Evolutionary conservation across 75 land plant species (phyloP).

Genomic region (Selaginella moellendorffii): DNA sequence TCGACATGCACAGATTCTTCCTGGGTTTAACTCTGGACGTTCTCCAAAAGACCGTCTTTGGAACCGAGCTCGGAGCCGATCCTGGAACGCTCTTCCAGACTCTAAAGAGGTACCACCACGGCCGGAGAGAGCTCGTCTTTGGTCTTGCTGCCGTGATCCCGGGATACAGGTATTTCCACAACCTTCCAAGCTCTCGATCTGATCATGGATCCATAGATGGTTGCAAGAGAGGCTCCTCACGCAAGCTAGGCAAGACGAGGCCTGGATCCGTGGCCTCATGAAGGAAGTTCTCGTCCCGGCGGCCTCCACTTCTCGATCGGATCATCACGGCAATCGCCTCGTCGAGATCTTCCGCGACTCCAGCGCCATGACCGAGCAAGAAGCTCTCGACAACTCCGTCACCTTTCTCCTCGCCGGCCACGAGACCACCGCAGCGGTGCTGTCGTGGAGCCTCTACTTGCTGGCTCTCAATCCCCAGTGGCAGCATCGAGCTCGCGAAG

Average conservation of each 20-base stretch:
- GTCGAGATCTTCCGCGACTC: too few relatives aligned
- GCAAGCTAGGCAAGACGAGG: neutral
- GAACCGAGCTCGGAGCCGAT: constrained; percentile 1
- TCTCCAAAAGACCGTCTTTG: constrained; percentile 14
- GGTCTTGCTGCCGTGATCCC: constrained; percentile 18
- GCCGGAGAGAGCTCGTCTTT: constrained; percentile 15
- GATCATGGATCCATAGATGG: neutral
- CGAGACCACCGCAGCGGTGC: constrained; percentile 33
- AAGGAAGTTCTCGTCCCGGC: too few relatives aligned
- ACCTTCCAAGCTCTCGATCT: too few relatives aligned
- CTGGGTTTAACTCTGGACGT: constrained; percentile 17
- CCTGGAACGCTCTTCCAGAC: neutral
- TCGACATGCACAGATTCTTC: constrained; percentile 14
- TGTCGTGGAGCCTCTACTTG: constrained; percentile 31
- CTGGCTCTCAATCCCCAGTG: constrained; percentile 25
- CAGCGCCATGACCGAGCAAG: too few relatives aligned
- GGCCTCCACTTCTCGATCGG: too few relatives aligned
- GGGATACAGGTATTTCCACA: constrained; percentile 14
- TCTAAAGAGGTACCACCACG: constrained; percentile 12
- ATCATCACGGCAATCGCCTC: too few relatives aligned
- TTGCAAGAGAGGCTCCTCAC: neutral
- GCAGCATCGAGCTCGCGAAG: constrained; percentile 30
- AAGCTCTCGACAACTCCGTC: constrained; percentile 24
- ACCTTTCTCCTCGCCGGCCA: constrained; percentile 36
- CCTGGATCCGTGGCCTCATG: constrained; percentile 13